phyloP scores from a whole-genome alignment of 768 basidiomycete genomes.

The Xanthoconium purpureum region DNA sequence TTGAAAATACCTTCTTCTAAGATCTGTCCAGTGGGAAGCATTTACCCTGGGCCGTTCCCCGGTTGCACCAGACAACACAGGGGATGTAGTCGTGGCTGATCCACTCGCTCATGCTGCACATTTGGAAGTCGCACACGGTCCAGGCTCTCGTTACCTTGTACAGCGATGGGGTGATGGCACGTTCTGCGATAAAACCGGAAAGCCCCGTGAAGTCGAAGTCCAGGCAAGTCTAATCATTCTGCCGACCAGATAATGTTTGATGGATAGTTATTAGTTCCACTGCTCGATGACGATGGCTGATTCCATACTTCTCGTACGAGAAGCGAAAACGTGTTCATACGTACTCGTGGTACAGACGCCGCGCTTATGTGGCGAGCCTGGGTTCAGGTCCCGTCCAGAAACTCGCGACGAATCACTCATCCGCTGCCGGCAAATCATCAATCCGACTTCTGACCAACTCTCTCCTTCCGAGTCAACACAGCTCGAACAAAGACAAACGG shows the following conservation, averaged over 20 bases:
- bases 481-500: constrained; percentile 28
- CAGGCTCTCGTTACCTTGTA: constrained; percentile 87
- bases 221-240: constrained; percentile 56
- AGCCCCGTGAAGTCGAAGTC: constrained; percentile 87
- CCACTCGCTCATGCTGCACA: constrained; percentile 62
- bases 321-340: constrained; percentile 92
- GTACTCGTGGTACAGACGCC: constrained; percentile 94
- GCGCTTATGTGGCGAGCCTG: constrained; percentile 87
- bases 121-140: constrained; percentile 70
- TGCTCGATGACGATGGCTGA: constrained; percentile 95
- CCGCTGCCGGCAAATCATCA: constrained; percentile 75
- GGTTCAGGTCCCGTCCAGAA: constrained; percentile 78
- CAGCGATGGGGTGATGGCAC: constrained; percentile 92
- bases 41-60: constrained; percentile 78
- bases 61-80: constrained; percentile 52
- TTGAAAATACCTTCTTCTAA: constrained; percentile 22
- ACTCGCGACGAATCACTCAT: constrained; percentile 64
- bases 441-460: constrained; percentile 13
- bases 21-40: constrained; percentile 59
- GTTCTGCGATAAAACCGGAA: constrained; percentile 87
- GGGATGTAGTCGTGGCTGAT: constrained; percentile 64
- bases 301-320: constrained; percentile 86
- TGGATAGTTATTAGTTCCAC: constrained; percentile 62
- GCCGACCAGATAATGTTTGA: constrained; percentile 2
- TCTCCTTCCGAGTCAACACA: constrained; percentile 29